A percentile compares a stretch with the other conserved stretches of the same genome.
Conservation (phyloP, 768 basidiomycete species). For the Pisolithus albus region DNA sequence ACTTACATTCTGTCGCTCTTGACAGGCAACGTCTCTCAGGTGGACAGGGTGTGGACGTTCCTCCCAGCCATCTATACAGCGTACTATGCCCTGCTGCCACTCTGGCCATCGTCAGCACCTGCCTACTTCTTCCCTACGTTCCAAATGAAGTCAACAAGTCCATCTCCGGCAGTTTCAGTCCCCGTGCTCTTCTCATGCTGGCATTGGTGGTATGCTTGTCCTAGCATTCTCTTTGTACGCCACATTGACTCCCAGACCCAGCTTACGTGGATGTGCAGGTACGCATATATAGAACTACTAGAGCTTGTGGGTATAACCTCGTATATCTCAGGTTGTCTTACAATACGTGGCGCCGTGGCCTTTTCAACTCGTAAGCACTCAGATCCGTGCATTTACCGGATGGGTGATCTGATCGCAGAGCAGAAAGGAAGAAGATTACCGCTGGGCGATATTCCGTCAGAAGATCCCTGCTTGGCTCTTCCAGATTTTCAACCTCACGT, state of each 20-base stretch:
- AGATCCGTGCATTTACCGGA: not conserved
- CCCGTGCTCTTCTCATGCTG: conserved; percentile 73
- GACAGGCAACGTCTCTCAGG: conserved; percentile 79
- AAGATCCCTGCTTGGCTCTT: conserved; percentile 50
- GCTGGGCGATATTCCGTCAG: conserved; percentile 74
- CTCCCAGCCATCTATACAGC: conserved; percentile 76
- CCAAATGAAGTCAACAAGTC: conserved; percentile 37
- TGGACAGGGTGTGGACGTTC: conserved; percentile 79
- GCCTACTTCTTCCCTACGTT: conserved; percentile 47
- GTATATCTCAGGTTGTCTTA: conserved; percentile 50
- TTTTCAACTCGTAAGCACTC: conserved; percentile 58
- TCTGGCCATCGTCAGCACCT: conserved; percentile 35
- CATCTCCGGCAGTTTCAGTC: conserved; percentile 46
- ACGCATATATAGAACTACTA: not conserved
- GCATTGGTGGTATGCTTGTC: conserved; percentile 43
- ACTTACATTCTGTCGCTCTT: conserved; percentile 58
- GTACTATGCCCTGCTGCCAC: conserved; percentile 73
- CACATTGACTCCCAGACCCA: conserved; percentile 10
- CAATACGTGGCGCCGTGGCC: conserved; percentile 78
- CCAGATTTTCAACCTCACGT: conserved; percentile 54
- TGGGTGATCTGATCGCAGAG: not conserved
- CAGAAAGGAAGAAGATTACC: conserved; percentile 85
- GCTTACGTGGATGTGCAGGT: conserved; percentile 60
- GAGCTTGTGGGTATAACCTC: not conserved
- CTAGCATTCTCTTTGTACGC: not conserved